phyloP scores from a whole-genome alignment of 225 moss, liverwort and hornwort genomes.

The Takakia lepidozioides region DNA sequence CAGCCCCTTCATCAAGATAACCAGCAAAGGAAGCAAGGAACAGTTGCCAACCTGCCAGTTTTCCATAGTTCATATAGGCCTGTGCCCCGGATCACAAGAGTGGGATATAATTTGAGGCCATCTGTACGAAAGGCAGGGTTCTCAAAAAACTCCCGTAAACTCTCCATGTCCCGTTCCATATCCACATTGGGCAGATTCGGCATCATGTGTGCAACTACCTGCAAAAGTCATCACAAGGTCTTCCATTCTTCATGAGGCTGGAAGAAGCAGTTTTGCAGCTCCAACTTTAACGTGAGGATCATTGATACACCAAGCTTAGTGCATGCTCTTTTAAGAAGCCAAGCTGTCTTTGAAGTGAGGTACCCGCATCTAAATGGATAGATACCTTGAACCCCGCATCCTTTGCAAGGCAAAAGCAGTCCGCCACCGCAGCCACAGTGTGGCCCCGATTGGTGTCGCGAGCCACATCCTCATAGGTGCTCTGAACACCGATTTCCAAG shows the following conservation, averaged over 20 bases:
- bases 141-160: slow-evolving; percentile 95
- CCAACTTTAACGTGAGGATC: too few species aligned
- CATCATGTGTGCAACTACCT: slow-evolving; percentile 99
- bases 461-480: slow-evolving; percentile 98
- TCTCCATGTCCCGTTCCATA: slow-evolving; percentile 97
- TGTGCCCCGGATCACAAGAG: slow-evolving; percentile 95
- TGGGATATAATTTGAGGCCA: slow-evolving; percentile 93
- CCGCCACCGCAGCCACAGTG: slow-evolving; percentile 91
- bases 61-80: slow-evolving; percentile 99
- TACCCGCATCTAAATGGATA: too few species aligned
- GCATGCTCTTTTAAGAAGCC: too few species aligned
- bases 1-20: too few species aligned
- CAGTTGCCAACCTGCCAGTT: slow-evolving; percentile 99
- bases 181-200: slow-evolving; percentile 98
- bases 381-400: slow-evolving; percentile 94
- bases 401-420: slow-evolving; percentile 95
- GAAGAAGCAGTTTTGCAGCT: too few species aligned
- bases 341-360: too few species aligned
- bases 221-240: slow-evolving; percentile 14
- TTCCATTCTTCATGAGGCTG: too few species aligned
- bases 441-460: slow-evolving; percentile 98
- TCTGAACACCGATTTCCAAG: slow-evolving; percentile 97
- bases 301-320: too few species aligned
- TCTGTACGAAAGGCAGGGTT: slow-evolving; percentile 94
- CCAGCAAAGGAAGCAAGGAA: too few species aligned